These are phyloP conservation scores for Fusarium solani-melongenae DNA, from an alignment of 2,329 filamentous ascomycete genomes.

Conservation along the genomic window DNA sequence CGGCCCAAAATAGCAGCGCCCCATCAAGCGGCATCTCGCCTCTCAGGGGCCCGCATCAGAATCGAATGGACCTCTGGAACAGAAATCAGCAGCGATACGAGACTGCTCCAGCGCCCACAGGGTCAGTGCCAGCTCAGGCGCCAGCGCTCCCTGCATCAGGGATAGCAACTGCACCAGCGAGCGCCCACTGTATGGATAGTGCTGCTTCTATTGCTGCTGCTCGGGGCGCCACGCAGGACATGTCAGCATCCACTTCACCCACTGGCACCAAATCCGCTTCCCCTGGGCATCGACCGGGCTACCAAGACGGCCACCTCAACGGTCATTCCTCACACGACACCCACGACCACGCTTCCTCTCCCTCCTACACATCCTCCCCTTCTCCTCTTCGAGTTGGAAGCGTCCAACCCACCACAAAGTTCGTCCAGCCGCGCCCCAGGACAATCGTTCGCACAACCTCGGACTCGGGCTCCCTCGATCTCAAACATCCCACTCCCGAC, in stretches of 20 bases:
- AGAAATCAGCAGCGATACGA: constrained; percentile 37
- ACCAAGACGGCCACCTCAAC: constrained; percentile 26
- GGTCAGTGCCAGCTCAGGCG: constrained; percentile 17
- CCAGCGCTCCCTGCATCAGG: constrained; percentile 26
- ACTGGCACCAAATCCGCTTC: constrained; percentile 30
- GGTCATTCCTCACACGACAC: constrained; percentile 34
- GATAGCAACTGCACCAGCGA: constrained; percentile 33
- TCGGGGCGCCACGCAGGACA: constrained; percentile 36
- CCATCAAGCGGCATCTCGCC: constrained; percentile 33
- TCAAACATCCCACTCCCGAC: constrained; percentile 72
- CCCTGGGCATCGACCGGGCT: constrained; percentile 36
- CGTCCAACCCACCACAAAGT: constrained; percentile 58
- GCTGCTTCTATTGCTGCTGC: constrained; percentile 2
- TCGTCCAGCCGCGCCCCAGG: constrained; percentile 53
- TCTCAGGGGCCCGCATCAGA: constrained; percentile 37
- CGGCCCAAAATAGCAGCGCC: constrained; percentile 43
- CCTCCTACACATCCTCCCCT: constrained; percentile 25
- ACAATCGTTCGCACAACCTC: constrained; percentile 62
- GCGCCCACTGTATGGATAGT: constrained; percentile 32
- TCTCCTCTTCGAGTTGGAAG: constrained; percentile 50
- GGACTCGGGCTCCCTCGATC: constrained; percentile 54
- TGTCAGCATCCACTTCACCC: constrained; percentile 28
- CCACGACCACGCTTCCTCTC: constrained; percentile 23
- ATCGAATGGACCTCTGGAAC: constrained; percentile 17
- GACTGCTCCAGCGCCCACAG: constrained; percentile 34